A percentile compares a stretch with the other conserved stretches of the same genome.
Evolutionary conservation across 1,284 basidiomycete genomes (phyloP).

Genomic region (Earliella scabrosa): DNA sequence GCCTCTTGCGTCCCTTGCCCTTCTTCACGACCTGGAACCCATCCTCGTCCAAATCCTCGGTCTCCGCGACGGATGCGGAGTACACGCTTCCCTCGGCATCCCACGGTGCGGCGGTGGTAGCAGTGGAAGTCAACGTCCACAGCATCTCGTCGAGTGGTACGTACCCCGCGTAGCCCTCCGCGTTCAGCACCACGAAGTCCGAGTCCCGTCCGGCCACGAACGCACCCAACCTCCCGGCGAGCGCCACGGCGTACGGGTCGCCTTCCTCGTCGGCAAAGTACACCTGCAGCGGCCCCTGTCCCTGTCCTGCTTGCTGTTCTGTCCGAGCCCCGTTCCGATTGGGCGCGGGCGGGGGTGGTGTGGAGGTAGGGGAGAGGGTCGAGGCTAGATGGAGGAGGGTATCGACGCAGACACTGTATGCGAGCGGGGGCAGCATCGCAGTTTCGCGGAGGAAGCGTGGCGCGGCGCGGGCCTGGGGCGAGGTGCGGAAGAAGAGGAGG

Average conservation of each 20-base stretch:
- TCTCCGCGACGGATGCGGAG: slow-evolving; percentile 27
- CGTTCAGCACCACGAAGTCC: slow-evolving; percentile 80
- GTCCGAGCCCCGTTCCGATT: too few relatives aligned
- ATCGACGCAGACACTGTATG: slow-evolving; percentile 63
- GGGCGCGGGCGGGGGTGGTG: too few relatives aligned
- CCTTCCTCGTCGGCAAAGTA: slow-evolving; percentile 87
- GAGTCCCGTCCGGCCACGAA: slow-evolving; percentile 84
- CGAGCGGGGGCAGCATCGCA: slow-evolving; percentile 79
- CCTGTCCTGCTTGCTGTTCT: not conserved
- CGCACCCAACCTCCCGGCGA: slow-evolving; percentile 75
- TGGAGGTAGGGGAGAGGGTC: slow-evolving; percentile 25
- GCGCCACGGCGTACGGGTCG: slow-evolving; percentile 83
- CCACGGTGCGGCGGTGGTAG: not conserved
- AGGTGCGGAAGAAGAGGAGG: slow-evolving; percentile 86
- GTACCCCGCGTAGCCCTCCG: slow-evolving; percentile 77
- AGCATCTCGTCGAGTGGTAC: slow-evolving; percentile 81
- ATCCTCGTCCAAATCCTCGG: slow-evolving; percentile 44
- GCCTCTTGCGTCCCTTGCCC: slow-evolving; percentile 40
- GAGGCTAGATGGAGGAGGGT: slow-evolving; percentile 53
- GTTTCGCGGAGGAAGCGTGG: slow-evolving; percentile 75
- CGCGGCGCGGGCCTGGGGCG: slow-evolving; percentile 66
- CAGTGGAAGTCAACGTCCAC: slow-evolving; percentile 53
- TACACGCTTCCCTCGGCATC: slow-evolving; percentile 23
- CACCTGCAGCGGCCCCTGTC: slow-evolving; percentile 45
- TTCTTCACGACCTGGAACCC: slow-evolving; percentile 65